These are phyloP conservation scores for Centaurea solstitialis DNA, from an alignment of 129 eudicot genomes.

Conservation along the genomic window DNA sequence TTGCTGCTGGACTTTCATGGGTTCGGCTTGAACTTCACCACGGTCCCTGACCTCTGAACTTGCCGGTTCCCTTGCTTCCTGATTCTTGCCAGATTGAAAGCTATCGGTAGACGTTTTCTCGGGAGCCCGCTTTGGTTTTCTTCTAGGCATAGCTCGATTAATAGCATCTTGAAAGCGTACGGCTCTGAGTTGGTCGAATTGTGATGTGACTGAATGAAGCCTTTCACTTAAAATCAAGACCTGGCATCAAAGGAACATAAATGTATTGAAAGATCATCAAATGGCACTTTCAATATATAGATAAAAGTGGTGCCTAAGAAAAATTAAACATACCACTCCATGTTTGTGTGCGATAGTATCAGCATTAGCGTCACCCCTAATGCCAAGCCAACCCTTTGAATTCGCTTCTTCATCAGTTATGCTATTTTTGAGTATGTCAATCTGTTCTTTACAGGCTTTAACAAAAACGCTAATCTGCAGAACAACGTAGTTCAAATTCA, in stretches of 20 bases:
- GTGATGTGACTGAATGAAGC: conserved; percentile 91
- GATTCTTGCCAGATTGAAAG: conserved; percentile 26
- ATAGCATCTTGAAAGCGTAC: conserved; percentile 89
- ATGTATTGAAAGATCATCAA: background rate
- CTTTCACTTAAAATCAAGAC: conserved; percentile 86
- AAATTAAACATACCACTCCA: conserved; percentile 74
- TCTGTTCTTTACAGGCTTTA: conserved; percentile 92
- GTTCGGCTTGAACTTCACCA: conserved; percentile 58
- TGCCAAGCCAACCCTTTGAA: conserved; percentile 90
- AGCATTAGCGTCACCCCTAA: conserved; percentile 64
- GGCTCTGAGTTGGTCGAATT: conserved; percentile 90
- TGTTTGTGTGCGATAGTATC: conserved; percentile 94
- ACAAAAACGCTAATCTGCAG: conserved; percentile 79
- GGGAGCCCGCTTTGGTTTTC: conserved; percentile 51
- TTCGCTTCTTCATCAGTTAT: conserved; percentile 74
- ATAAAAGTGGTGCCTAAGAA: background rate
- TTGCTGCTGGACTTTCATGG: conserved; percentile 77
- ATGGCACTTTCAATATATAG: background rate
- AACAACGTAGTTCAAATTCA: background rate
- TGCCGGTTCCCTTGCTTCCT: conserved; percentile 29
- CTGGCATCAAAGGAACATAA: conserved; percentile 33
- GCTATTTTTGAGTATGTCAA: conserved; percentile 72
- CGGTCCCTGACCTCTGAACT: conserved; percentile 50
- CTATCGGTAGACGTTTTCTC: conserved; percentile 23
- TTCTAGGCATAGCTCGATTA: conserved; percentile 77